These are phyloP conservation scores for Neohortaea acidophila DNA, from an alignment of 495 filamentous ascomycete genomes.

Conservation along the genomic window DNA sequence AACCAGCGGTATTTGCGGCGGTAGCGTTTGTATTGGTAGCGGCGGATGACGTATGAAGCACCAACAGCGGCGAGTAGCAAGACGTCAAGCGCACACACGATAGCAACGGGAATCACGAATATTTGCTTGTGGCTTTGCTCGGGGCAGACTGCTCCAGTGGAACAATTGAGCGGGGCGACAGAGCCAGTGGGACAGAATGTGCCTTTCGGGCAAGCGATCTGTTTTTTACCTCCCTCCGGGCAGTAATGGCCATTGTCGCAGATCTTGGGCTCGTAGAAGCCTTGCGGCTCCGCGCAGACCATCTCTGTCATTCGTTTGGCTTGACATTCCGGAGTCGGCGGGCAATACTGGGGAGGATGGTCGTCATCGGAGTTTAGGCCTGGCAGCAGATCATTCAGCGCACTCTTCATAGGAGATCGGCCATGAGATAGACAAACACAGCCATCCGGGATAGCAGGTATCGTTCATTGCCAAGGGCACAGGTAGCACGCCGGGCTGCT, in stretches of 20 bases:
- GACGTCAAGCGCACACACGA: no score
- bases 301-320: conserved; percentile 3
- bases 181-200: conserved; percentile 15
- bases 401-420: no score
- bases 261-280: conserved; percentile 11
- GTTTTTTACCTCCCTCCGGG: conserved; percentile 7
- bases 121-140: conserved; percentile 8
- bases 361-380: conserved; percentile 7
- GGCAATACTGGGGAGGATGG: conserved; percentile 15
- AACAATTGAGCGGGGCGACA: conserved; percentile 11
- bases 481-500: conserved; percentile 9
- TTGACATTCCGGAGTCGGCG: conserved; percentile 7
- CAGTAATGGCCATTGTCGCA: conserved; percentile 15
- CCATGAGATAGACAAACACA: no score
- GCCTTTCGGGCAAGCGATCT: conserved; percentile 11
- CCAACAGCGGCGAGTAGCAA: no score
- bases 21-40: no score
- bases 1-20: no score
- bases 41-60: no score
- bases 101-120: no score
- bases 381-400: conserved; percentile 1
- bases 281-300: conserved; percentile 12
- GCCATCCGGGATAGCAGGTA: conserved; percentile 12
- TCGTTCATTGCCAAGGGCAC: conserved; percentile 16
- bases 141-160: conserved; percentile 10